A percentile compares a stretch with the other conserved stretches of the same genome.
phyloP scores from a whole-genome alignment of 768 basidiomycete genomes.

The Tubosaeta sp. region DNA sequence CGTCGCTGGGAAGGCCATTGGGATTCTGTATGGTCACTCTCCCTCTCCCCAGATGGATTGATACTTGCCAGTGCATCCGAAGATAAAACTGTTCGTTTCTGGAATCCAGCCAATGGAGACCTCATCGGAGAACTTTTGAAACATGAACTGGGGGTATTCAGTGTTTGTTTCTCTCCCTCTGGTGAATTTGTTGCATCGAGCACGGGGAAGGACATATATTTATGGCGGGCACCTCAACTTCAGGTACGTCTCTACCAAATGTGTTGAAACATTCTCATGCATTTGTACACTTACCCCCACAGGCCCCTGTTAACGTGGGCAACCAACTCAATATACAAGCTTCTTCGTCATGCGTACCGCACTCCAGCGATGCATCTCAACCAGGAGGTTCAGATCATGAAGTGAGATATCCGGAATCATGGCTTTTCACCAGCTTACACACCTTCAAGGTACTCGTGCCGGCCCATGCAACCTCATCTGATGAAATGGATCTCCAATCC shows the following conservation, averaged over 20 bases:
- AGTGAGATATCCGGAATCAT: not conserved
- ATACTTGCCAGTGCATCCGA: not conserved
- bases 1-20: not conserved
- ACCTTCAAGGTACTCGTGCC: too few relatives aligned
- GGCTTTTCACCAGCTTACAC: not conserved
- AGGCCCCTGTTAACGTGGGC: not conserved
- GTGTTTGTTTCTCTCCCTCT: not conserved
- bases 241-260: not conserved
- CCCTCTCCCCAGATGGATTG: not conserved
- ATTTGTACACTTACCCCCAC: not conserved
- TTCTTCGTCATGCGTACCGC: too few relatives aligned
- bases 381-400: not conserved
- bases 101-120: slow-evolving; percentile 6
- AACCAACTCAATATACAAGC: too few relatives aligned
- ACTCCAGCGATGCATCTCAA: too few relatives aligned
- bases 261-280: not conserved
- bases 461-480: too few relatives aligned
- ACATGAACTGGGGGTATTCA: not conserved
- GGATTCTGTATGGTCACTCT: not conserved
- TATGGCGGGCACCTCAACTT: slow-evolving; percentile 1
- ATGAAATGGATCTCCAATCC: too few relatives aligned
- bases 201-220: not conserved
- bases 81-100: not conserved
- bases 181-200: not conserved
- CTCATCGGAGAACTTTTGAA: not conserved